Evolutionary conservation across 768 basidiomycete species (phyloP).

Genomic region (Tricholoma sp.): DNA sequence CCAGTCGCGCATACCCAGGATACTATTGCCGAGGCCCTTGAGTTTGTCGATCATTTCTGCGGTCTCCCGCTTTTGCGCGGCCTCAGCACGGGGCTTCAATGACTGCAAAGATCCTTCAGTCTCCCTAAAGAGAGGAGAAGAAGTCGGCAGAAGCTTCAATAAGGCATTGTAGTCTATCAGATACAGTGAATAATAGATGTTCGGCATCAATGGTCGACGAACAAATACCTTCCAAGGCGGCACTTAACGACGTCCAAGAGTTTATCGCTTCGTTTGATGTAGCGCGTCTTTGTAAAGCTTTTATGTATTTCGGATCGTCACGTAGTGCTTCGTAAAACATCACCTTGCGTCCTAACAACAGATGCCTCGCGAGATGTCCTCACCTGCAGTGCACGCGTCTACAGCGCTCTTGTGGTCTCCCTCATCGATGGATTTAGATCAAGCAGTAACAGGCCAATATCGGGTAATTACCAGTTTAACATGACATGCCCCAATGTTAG

Average conservation of each 20-base stretch:
- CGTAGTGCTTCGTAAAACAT: constrained; percentile 53
- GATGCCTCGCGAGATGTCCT: neutral
- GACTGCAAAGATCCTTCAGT: constrained; percentile 43
- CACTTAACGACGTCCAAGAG: constrained; percentile 78
- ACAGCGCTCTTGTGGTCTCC: constrained; percentile 77
- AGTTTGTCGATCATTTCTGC: constrained; percentile 90
- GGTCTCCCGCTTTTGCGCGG: constrained; percentile 81
- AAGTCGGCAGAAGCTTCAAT: constrained; percentile 54
- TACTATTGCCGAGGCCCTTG: constrained; percentile 86
- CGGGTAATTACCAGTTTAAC: constrained; percentile 62
- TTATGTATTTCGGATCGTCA: constrained; percentile 82
- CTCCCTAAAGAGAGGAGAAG: constrained; percentile 44
- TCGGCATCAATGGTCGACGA: neutral
- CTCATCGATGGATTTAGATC: constrained; percentile 29
- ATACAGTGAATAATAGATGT: neutral
- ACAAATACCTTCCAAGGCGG: constrained; percentile 76
- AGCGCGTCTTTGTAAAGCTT: constrained; percentile 88
- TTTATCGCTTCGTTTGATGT: constrained; percentile 73
- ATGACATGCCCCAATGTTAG: constrained; percentile 87
- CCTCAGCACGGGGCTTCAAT: constrained; percentile 66
- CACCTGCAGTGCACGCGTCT: constrained; percentile 76
- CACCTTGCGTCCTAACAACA: neutral
- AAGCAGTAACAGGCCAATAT: neutral
- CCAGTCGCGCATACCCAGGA: constrained; percentile 60
- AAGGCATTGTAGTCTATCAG: constrained; percentile 72